Conservation (phyloP, 108 stramenopile genomes). For the Nannochloropsis gaditana region DNA sequence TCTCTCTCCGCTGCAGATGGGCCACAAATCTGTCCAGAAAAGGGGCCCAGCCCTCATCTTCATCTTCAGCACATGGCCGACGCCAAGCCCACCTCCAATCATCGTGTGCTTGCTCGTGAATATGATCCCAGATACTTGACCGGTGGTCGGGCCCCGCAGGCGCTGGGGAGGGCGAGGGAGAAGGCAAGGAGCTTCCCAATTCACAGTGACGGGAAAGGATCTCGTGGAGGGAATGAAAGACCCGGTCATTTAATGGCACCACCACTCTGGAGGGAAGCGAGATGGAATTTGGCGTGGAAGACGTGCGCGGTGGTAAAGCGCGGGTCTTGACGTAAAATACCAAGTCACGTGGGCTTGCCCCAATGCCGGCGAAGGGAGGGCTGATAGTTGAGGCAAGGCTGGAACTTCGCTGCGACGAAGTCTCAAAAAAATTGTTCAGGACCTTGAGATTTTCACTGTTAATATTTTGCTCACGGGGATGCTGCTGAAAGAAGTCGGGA, state of each 20-base stretch:
- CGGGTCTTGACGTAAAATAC: neutral
- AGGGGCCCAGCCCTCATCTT: neutral
- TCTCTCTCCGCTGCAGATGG: neutral
- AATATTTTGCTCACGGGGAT: constrained; percentile 6
- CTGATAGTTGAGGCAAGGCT: no score
- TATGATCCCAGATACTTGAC: neutral
- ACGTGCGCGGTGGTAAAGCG: neutral
- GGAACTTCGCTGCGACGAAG: neutral
- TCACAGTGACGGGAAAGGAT: neutral
- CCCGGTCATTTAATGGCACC: neutral
- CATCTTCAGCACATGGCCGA: neutral
- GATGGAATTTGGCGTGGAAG: neutral
- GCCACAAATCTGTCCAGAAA: neutral
- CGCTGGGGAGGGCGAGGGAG: neutral
- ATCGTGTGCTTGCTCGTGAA: neutral
- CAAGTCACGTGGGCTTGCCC: constrained; percentile 3
- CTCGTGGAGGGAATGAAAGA: constrained; percentile 16
- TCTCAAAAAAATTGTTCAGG: neutral
- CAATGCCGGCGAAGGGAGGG: neutral
- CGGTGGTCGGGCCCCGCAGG: neutral
- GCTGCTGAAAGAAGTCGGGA: neutral
- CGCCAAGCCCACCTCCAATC: neutral
- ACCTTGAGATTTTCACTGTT: neutral
- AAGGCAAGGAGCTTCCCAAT: neutral
- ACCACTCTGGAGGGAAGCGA: constrained; percentile 1